Conservation (phyloP, 2,329 filamentous ascomycete genomes). For the Pseudonectria foliicola region DNA sequence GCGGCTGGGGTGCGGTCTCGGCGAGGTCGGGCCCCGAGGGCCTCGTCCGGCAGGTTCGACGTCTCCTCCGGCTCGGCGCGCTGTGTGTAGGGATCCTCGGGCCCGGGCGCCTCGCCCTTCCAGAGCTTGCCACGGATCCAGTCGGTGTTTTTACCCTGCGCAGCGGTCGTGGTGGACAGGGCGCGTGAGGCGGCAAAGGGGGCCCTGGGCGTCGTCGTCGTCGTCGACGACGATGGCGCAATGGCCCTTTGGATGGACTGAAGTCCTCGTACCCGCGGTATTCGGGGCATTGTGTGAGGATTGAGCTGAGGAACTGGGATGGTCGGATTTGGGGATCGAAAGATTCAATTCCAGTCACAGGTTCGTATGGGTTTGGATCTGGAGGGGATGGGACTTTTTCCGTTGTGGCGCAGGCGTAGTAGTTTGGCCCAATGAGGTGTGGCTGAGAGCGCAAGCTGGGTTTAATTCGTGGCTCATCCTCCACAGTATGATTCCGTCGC, state of each 20-base stretch:
- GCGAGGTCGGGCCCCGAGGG: conserved; percentile 12
- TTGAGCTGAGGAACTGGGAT: conserved; percentile 1
- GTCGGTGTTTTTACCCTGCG: conserved; percentile 27
- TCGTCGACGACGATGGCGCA: conserved; percentile 17
- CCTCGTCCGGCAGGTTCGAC: conserved; percentile 27
- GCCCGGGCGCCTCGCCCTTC: conserved; percentile 32
- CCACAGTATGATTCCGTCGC: no score
- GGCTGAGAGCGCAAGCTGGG: no score
- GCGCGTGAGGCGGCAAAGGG: conserved; percentile 19
- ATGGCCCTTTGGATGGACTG: conserved; percentile 22
- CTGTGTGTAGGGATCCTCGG: conserved; percentile 33
- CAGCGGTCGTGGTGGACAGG: conserved; percentile 29
- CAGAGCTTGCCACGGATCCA: conserved; percentile 34
- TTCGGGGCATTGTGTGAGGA: conserved; percentile 32
- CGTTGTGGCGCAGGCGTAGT: conserved; percentile 9
- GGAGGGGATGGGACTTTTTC: conserved; percentile 21
- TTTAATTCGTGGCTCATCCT: no score
- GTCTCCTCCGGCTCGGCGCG: conserved; percentile 19
- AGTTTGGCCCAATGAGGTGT: no score
- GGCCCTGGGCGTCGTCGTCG: conserved; percentile 7
- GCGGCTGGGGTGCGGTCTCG: conserved; percentile 18
- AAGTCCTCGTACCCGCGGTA: conserved; percentile 32
- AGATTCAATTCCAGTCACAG: conserved; percentile 10
- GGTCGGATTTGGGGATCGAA: conserved; percentile 5
- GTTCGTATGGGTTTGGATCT: conserved; percentile 6